A percentile compares a stretch with the other conserved stretches of the same genome.
Evolutionary conservation across 768 basidiomycete genomes (phyloP).

Genomic region (Lactarius trivialis): DNA sequence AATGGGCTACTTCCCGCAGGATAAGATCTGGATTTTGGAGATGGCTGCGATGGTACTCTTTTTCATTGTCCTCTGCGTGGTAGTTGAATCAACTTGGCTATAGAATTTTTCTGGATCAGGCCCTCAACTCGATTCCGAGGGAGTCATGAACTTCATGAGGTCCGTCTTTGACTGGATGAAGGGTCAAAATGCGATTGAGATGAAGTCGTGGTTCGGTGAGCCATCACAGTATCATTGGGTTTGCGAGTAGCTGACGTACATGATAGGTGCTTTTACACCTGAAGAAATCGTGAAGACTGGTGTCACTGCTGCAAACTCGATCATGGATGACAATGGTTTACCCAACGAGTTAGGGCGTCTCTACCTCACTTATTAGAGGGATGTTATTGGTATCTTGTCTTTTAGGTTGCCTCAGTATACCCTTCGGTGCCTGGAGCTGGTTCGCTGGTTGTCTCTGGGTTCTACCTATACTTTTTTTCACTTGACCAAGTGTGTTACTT

Average conservation of each 20-base stretch:
- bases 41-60: slow-evolving; percentile 52
- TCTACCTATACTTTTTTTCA: neutral
- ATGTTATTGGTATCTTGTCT: slow-evolving; percentile 7
- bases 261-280: slow-evolving; percentile 45
- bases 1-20: slow-evolving; percentile 38
- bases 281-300: slow-evolving; percentile 33
- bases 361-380: slow-evolving; percentile 37
- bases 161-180: slow-evolving; percentile 43
- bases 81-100: neutral
- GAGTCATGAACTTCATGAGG: slow-evolving; percentile 46
- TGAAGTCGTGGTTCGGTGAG: slow-evolving; percentile 57
- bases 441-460: neutral
- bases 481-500: neutral
- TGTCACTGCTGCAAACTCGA: slow-evolving; percentile 48
- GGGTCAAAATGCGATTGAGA: slow-evolving; percentile 34
- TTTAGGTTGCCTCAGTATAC: neutral
- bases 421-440: slow-evolving; percentile 3
- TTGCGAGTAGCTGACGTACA: neutral
- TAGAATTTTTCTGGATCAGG: slow-evolving; percentile 50
- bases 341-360: slow-evolving; percentile 47
- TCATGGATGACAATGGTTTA: slow-evolving; percentile 40
- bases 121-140: slow-evolving; percentile 33
- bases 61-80: neutral
- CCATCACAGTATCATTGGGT: slow-evolving; percentile 24
- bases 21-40: slow-evolving; percentile 56